Evolutionary conservation across 2,329 filamentous ascomycete genomes (phyloP).

Genomic region (Xylaria hypoxylon): DNA sequence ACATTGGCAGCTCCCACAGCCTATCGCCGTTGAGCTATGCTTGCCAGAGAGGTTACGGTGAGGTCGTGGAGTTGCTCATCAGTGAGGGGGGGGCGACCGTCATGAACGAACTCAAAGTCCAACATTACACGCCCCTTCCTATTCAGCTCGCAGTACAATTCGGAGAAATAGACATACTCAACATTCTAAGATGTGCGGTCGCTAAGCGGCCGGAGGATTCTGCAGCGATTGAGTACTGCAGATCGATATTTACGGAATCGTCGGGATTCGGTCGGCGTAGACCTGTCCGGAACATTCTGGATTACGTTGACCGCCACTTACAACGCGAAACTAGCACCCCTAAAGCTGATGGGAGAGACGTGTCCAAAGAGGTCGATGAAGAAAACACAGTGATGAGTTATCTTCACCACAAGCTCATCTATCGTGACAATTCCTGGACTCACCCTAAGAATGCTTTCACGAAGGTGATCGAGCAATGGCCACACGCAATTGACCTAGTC

Average conservation of each 20-base stretch:
- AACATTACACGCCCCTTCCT: background rate
- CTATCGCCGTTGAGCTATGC: background rate
- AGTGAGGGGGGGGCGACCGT: background rate
- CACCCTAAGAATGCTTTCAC: background rate
- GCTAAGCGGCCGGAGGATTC: background rate
- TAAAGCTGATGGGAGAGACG: background rate
- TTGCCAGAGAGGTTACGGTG: background rate
- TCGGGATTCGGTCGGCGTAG: constrained; percentile 9
- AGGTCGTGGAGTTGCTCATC: constrained; percentile 1
- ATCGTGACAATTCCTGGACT: background rate
- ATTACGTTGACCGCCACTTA: constrained; percentile 7
- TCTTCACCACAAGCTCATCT: background rate
- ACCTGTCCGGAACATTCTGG: constrained; percentile 10
- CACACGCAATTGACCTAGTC: background rate
- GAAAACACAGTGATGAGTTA: constrained; percentile 3
- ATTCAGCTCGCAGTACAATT: constrained; percentile 3
- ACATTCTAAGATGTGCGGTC: background rate
- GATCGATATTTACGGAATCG: constrained; percentile 1
- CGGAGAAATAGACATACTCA: background rate
- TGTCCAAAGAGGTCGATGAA: background rate
- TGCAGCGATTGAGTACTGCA: background rate
- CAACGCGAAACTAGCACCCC: background rate
- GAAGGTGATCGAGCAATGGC: background rate
- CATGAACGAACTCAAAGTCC: background rate
- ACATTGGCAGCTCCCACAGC: background rate